phyloP scores from a whole-genome alignment of 176 grass and related monocot genomes.

The Cenchrus purpureus region DNA sequence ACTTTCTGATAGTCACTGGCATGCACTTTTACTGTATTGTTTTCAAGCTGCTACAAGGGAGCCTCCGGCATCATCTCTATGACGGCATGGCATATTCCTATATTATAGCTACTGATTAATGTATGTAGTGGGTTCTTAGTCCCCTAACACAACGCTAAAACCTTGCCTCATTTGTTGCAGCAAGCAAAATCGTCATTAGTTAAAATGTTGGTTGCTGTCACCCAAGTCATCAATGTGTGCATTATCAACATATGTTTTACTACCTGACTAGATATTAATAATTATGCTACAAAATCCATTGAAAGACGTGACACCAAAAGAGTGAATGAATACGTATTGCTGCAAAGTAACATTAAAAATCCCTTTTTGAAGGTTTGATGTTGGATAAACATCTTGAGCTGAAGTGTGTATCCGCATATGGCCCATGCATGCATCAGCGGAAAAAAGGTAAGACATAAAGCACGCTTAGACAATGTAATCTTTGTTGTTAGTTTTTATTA shows the following conservation, averaged over 20 bases:
- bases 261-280: neutral
- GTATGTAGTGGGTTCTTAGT: neutral
- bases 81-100: neutral
- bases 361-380: neutral
- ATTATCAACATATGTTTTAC: neutral
- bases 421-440: neutral
- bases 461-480: neutral
- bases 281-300: neutral
- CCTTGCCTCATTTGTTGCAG: neutral
- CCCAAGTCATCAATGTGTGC: neutral
- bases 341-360: neutral
- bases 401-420: neutral
- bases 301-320: neutral
- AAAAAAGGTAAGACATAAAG: neutral
- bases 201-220: neutral
- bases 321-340: neutral
- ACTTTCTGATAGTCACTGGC: neutral
- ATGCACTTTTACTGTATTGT: neutral
- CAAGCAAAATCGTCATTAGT: neutral
- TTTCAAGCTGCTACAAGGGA: neutral
- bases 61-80: neutral
- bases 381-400: conserved; percentile 1
- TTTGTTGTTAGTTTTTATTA: neutral
- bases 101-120: neutral
- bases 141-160: neutral